Base-by-base conservation (phyloP, 1,284 basidiomycete genomes). In the Cerrena zonata region DNA sequence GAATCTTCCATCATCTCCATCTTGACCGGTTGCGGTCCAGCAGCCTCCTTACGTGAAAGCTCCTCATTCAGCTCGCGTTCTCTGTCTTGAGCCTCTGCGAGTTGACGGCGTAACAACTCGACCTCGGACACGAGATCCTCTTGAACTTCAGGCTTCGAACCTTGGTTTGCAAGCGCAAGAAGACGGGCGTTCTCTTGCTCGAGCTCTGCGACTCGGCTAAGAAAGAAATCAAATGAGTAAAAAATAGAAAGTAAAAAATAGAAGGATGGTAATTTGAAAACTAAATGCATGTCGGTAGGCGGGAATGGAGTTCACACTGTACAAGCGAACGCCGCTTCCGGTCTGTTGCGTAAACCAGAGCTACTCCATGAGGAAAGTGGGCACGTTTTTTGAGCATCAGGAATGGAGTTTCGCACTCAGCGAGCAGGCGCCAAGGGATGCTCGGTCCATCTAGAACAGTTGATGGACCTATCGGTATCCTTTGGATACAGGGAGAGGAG, bases 171-270 rank as follows among this genome's bases (percentile, higher is more conserved):
- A 51, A 84, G 69, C 40, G 75, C 74, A 24, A 79, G 72, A 45
- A 90, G 77, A 41, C 82, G 75, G 44, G 78, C 83, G 60, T 89
- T 89, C 65, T 89, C 87, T 64, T 84, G 79, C 69, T 90, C 88
- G 26, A 90, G 74, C 62, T 87, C 84, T 47, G 79, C 76, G 56
- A 87, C 82, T 53, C 83, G 84, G 59, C 83, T 86, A 66, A n/a
- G 41, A 47, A 26, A 39, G 43, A 56, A 51, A 53, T 52, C 26
- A 55, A 53, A 50, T 13, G 51, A 47, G 22, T 27, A 46, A 21
- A 36, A n/a, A 34, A 36, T 23, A 38, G 44, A 26, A 50, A 51
- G 37, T 19, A 43, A 37, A 23, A 38, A 45, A 18, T 18, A 50
- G 45, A 47, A 30, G n/a, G n/a, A n/a, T n/a, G 21, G 43, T 44